Base-by-base conservation (phyloP, 192 early-diverging fungal genomes). In the Mycoemilia scoparia region DNA sequence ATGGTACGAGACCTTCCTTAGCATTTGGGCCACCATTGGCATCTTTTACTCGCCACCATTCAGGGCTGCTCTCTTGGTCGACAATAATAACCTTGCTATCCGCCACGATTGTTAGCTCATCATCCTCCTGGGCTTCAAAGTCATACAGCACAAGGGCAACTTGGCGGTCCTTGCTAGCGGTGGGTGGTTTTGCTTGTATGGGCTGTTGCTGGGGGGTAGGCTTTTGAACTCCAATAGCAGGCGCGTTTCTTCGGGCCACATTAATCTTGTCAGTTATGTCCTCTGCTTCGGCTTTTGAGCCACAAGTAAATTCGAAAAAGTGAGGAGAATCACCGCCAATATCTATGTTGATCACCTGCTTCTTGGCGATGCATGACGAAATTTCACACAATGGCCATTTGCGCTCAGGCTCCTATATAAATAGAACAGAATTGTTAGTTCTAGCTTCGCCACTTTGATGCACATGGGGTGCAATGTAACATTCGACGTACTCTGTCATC, bases 1-100 rank as follows among this genome's bases (percentile, higher is more conserved):
- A n/a, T n/a, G n/a, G n/a, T n/a, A n/a, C n/a, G n/a, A n/a, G n/a
- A n/a, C n/a, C n/a, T n/a, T n/a, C n/a, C n/a, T n/a, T n/a, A n/a
- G n/a, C n/a, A n/a, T n/a, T n/a, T n/a, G n/a, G n/a, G n/a, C n/a
- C n/a, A n/a, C n/a, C n/a, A n/a, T n/a, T n/a, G n/a, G n/a, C n/a
- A n/a, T n/a, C n/a, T n/a, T 80, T 71, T 10, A 79, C 74, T 23
- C 57, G 60, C 83, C 83, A 87, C 93, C 93, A 98, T 27, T 92
- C 89, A 4, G 73, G 60, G 21, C 69, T 70, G 32, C 81, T 77
- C 7, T 73, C 73, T 39, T 71, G 66, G 57, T 96, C 89, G 4
- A 87, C 48, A 11, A 96, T 75, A 41, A 84, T 49, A 24, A 98
- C 54, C 18, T 78, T 66, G 32, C 90, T 85, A 36, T 82, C 76